Conservation (phyloP, 2,329 filamentous ascomycete genomes). For the Ophiostoma sp. region DNA sequence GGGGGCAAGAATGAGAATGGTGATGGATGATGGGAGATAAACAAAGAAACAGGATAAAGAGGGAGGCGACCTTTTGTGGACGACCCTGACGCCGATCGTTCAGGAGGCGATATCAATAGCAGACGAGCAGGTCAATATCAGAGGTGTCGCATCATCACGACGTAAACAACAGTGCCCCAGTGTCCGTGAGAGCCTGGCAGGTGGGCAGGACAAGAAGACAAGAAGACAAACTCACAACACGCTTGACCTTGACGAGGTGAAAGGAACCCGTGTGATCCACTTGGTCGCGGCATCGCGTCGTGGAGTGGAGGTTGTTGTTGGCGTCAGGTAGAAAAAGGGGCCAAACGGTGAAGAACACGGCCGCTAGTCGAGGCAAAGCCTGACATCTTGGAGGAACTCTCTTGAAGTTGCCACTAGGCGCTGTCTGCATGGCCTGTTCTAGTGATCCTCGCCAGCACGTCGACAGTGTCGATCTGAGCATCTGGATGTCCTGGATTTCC, state of each 20-base stretch:
- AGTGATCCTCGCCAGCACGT: not conserved
- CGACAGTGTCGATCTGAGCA: constrained; percentile 2
- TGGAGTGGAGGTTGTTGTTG: constrained; percentile 1
- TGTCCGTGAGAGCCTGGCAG: not conserved
- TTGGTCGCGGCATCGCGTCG: constrained; percentile 12
- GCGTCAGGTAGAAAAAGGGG: constrained; percentile 3
- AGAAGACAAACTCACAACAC: not conserved
- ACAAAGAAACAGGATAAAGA: not conserved
- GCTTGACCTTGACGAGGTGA: not conserved
- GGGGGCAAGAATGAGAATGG: not conserved
- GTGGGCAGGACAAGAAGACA: not conserved
- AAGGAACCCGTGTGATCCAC: constrained; percentile 11
- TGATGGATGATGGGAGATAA: not conserved
- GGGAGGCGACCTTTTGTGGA: not conserved
- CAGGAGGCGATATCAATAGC: constrained; percentile 12
- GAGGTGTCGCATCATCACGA: not conserved
- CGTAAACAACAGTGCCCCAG: not conserved
- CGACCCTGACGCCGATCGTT: constrained; percentile 7
- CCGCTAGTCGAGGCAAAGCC: not conserved
- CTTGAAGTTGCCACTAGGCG: not conserved
- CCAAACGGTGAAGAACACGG: constrained; percentile 6
- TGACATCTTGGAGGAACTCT: not conserved
- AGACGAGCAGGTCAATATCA: not conserved
- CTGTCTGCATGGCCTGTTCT: not conserved
- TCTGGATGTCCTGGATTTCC: not conserved